Conservation (phyloP, 2,329 filamentous ascomycete genomes). For the Neonectria punicea region DNA sequence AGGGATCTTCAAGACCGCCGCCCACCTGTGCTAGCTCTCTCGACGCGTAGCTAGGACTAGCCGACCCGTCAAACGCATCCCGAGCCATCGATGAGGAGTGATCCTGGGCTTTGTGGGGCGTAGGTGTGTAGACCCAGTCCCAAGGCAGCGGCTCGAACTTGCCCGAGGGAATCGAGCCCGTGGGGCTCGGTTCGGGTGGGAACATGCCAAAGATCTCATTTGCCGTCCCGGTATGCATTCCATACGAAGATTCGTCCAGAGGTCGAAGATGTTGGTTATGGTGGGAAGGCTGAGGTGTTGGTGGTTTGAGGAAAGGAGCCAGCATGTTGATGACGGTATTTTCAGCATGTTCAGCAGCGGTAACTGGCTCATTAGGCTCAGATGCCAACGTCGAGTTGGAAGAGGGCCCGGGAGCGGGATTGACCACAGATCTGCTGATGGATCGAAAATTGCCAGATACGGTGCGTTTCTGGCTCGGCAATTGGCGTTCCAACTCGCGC, state of each 20-base stretch:
- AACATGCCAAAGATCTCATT: slow-evolving; percentile 61
- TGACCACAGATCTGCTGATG: slow-evolving; percentile 15
- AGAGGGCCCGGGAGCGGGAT: slow-evolving; percentile 14
- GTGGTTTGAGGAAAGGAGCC: slow-evolving; percentile 59
- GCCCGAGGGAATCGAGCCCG: slow-evolving; percentile 42
- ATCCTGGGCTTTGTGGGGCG: slow-evolving; percentile 42
- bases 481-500: slow-evolving; percentile 20
- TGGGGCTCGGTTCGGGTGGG: slow-evolving; percentile 46
- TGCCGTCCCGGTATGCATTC: slow-evolving; percentile 63
- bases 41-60: slow-evolving; percentile 40
- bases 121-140: slow-evolving; percentile 58
- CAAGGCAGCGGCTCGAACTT: slow-evolving; percentile 59
- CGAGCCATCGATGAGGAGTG: slow-evolving; percentile 34
- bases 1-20: slow-evolving; percentile 45
- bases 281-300: slow-evolving; percentile 53
- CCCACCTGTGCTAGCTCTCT: slow-evolving; percentile 27
- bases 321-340: slow-evolving; percentile 58
- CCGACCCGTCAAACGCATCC: slow-evolving; percentile 41
- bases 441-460: slow-evolving; percentile 14
- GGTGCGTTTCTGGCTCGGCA: slow-evolving; percentile 23
- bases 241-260: slow-evolving; percentile 60
- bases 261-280: slow-evolving; percentile 45
- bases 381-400: slow-evolving; percentile 19
- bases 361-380: slow-evolving; percentile 19
- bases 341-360: slow-evolving; percentile 47